phyloP scores from a whole-genome alignment of 1,284 basidiomycete genomes.

The Sanguinoderma infundibulare region DNA sequence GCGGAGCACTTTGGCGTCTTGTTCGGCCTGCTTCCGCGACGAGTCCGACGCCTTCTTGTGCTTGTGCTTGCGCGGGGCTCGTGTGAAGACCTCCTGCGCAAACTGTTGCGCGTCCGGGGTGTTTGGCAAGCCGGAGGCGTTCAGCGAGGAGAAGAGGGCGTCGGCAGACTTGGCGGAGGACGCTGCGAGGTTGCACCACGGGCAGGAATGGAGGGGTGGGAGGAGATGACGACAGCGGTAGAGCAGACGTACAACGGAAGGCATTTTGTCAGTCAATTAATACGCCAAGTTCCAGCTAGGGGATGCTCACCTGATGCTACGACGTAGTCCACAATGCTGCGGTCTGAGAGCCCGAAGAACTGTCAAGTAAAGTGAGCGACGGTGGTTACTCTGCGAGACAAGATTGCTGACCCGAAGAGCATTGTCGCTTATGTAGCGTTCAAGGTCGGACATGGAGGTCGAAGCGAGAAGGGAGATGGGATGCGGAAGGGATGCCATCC shows the following conservation, averaged over 20 bases:
- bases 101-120: conserved; percentile 82
- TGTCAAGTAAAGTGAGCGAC: conserved; percentile 33
- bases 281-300: conserved; percentile 21
- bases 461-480: conserved; percentile 1
- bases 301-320: conserved; percentile 74
- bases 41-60: conserved; percentile 61
- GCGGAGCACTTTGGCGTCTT: conserved; percentile 71
- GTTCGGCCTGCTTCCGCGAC: conserved; percentile 66
- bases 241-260: background rate
- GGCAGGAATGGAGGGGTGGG: background rate
- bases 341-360: conserved; percentile 85
- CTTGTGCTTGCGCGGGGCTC: conserved; percentile 76
- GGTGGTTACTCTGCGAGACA: too few species aligned
- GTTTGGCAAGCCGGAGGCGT: conserved; percentile 80
- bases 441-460: conserved; percentile 50
- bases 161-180: conserved; percentile 83
- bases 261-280: background rate
- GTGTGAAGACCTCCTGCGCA: conserved; percentile 75
- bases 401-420: conserved; percentile 67
- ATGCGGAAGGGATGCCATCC: background rate
- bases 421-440: conserved; percentile 88
- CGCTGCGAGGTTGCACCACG: conserved; percentile 48
- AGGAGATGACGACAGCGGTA: background rate
- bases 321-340: conserved; percentile 85
- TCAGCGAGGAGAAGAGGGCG: conserved; percentile 76